Conservation (phyloP, 805 yeast genomes). For the Metschnikowia aberdeeniae region DNA sequence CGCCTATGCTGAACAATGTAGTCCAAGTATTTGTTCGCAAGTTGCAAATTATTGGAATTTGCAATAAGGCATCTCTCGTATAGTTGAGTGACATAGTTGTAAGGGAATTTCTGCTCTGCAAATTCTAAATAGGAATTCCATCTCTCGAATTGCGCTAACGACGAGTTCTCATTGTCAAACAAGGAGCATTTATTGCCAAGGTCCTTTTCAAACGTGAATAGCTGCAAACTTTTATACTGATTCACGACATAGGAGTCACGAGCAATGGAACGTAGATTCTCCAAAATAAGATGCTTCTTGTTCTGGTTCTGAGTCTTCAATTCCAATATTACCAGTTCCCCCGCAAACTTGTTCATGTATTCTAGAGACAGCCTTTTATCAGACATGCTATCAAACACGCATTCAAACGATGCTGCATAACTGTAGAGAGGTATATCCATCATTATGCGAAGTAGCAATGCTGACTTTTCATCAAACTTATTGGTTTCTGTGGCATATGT, state of each 20-base stretch:
- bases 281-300: constrained; percentile 26
- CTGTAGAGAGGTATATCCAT: constrained; percentile 57
- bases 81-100: constrained; percentile 22
- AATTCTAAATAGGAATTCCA: constrained; percentile 60
- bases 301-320: constrained; percentile 12
- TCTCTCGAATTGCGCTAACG: constrained; percentile 46
- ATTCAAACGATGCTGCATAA: constrained; percentile 44
- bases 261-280: constrained; percentile 43
- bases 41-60: constrained; percentile 40
- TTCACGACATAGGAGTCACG: constrained; percentile 53
- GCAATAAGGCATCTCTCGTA: constrained; percentile 49
- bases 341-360: constrained; percentile 17
- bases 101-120: constrained; percentile 38
- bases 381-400: constrained; percentile 30
- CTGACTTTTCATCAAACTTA: constrained; percentile 32
- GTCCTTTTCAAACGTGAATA: constrained; percentile 47
- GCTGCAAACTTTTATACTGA: constrained; percentile 48
- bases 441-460: constrained; percentile 42
- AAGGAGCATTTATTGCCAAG: constrained; percentile 28
- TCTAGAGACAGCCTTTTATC: constrained; percentile 10
- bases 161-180: constrained; percentile 30
- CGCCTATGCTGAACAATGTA: constrained; percentile 28
- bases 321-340: constrained; percentile 15
- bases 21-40: constrained; percentile 51
- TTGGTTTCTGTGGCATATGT: constrained; percentile 21